Evolutionary conservation across 1,139 yeast species (phyloP), one percentile per base, ranked within the genome.

Genomic region (Hemisphaericaspora xylofermentans): DNA sequence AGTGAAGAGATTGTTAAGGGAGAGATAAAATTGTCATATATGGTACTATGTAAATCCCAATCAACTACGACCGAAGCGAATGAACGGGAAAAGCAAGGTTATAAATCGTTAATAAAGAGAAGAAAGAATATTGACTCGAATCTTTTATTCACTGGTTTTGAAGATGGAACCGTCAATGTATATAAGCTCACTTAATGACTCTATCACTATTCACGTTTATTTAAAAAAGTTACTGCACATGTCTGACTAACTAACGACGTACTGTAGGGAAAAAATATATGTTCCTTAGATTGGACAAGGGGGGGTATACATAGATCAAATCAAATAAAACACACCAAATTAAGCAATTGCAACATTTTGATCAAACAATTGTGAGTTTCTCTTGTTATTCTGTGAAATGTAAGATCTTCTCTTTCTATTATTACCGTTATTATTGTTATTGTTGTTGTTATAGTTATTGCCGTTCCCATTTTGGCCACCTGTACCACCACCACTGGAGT

Each of bases 101-200:
- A 37, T 7, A 17, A 6, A 9, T n/a, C 54, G 22, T 54, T 54
- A 48, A 44, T 58, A 44, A 40, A 54, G 34, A 17, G 56, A 41
- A 43, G 54, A 12, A 34, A 42, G 43, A 43, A 35, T 34, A 35
- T 48, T 43, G 40, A 31, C 4, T 16, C 21, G 3, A 39, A 49
- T 6, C 43, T 59, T 29, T 43, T 66, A n/a, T 53, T 63, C 25
- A 59, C 59, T 0, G 76, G 75, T 0, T 73, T 63, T 47, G 65
- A 61, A 33, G 76, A 71, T 51, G 77, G 78, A 2, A 58, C 61
- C 2, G 52, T 64, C n/a, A 46, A 52, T 24, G 47, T 54, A 3
- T 60, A 58, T 43, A 48, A 43, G 17, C n/a, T 46, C 16, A 41
- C 40, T 32, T 22, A 3, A 26, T 24, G 31, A 33, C 14, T 21